Evolutionary conservation across 2,329 filamentous ascomycete species (phyloP).

Genomic region (Leptographium flavum): DNA sequence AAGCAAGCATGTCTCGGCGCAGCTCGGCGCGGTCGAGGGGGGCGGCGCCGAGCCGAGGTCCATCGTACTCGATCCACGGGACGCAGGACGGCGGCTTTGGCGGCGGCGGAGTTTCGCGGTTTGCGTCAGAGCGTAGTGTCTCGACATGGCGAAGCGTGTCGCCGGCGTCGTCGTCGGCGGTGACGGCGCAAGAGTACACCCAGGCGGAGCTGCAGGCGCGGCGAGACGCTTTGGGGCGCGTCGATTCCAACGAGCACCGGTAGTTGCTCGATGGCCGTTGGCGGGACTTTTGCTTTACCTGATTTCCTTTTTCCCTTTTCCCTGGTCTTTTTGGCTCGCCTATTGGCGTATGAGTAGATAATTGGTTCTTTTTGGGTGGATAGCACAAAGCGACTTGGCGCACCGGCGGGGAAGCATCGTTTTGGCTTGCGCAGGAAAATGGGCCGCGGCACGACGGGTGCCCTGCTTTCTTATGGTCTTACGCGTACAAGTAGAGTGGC

Average conservation of each 20-base stretch:
- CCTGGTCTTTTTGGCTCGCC: background rate
- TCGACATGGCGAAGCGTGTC: slow-evolving; percentile 28
- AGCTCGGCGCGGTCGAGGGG: slow-evolving; percentile 44
- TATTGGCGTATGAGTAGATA: background rate
- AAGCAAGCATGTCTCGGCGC: slow-evolving; percentile 48
- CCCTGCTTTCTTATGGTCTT: background rate
- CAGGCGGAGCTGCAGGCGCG: slow-evolving; percentile 22
- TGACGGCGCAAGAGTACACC: slow-evolving; percentile 27
- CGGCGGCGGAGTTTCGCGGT: slow-evolving; percentile 16
- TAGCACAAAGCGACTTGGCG: slow-evolving; percentile 4
- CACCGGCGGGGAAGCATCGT: background rate
- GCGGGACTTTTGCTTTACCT: background rate
- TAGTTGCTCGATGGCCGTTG: too few species aligned
- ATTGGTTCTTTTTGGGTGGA: background rate
- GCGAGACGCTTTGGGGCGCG: background rate
- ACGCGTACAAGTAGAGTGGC: background rate
- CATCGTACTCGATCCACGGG: background rate
- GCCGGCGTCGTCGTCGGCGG: slow-evolving; percentile 25
- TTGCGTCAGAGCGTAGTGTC: slow-evolving; percentile 43
- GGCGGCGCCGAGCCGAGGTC: background rate
- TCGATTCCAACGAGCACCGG: slow-evolving; percentile 21
- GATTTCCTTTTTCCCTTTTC: background rate
- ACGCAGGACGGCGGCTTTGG: slow-evolving; percentile 4
- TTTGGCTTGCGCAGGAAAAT: background rate
- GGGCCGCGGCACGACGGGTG: background rate